These are phyloP conservation scores for Gastrodia elata DNA, from an alignment of 106 monocot genomes.

Conservation along the genomic window DNA sequence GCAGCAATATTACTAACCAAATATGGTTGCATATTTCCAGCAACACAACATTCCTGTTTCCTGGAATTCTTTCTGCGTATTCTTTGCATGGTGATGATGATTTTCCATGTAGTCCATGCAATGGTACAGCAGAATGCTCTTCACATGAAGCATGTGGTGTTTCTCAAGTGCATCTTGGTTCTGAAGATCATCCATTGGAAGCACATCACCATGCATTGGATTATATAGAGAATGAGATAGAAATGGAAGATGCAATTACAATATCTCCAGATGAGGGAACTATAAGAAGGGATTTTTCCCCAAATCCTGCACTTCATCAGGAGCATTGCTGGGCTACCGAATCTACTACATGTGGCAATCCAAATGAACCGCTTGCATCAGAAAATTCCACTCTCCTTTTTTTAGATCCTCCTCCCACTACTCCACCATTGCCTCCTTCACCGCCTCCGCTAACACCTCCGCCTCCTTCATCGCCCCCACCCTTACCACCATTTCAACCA, in stretches of 20 bases:
- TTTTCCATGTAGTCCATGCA: conserved; percentile 22
- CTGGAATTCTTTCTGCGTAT: conserved; percentile 40
- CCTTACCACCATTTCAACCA: conserved; percentile 21
- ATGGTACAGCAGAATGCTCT: conserved; percentile 11
- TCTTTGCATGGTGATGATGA: conserved; percentile 80
- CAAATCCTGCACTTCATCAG: conserved; percentile 8
- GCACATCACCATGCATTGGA: conserved; percentile 26
- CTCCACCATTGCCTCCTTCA: conserved; percentile 29
- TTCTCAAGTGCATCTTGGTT: background rate
- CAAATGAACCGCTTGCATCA: conserved; percentile 35
- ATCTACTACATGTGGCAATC: conserved; percentile 5
- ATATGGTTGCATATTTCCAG: conserved; percentile 29
- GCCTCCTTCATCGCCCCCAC: conserved; percentile 29
- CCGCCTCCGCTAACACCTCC: conserved; percentile 20
- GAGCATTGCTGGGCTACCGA: conserved; percentile 11
- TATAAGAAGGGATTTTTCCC: conserved; percentile 9
- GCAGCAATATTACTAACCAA: background rate
- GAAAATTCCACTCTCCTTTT: conserved; percentile 43
- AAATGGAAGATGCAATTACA: conserved; percentile 64
- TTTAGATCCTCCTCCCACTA: conserved; percentile 38
- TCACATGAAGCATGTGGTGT: conserved; percentile 25
- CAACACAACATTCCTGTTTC: conserved; percentile 62
- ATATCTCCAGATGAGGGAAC: conserved; percentile 28
- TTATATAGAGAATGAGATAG: conserved; percentile 55
- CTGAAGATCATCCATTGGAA: conserved; percentile 20